Evolutionary conservation across 1,284 basidiomycete species (phyloP), one percentile per base, ranked within the genome.

Genomic region (Pseudozyma sp.): DNA sequence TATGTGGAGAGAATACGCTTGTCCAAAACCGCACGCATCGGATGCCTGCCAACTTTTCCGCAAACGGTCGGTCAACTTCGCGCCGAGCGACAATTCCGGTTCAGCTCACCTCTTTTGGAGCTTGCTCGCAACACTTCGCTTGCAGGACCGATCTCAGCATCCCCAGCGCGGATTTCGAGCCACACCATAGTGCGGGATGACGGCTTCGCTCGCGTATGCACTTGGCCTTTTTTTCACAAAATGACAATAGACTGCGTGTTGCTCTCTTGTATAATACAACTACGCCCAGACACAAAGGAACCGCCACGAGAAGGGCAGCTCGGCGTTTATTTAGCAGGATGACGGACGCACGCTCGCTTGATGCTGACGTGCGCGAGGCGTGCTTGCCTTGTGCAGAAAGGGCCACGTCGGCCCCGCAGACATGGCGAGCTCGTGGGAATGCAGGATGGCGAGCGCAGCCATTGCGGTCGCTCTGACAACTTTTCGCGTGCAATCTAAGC

Each of bases 271-370:
- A 54, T 45, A 44, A 43, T 45, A 54, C 52, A 54, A 54, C 52
- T 24, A 33, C 52, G 52, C 52, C 24, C 42, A 44, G 49, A 19
- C 35, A 44, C 51, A 44, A 37, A 54, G n/a, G 40, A 52, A 52
- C 24, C 42, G 24, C 24, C 24, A 35, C 19, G n/a, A 44, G 17
- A 43, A 43, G 3, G 29, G 33, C 13, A 29, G 33, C 33, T 42
- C 52, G 24, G 42, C 37, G 42, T 60, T 55, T 52, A 60, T 60
- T 14, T 67, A 54, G 39, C 52, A 60, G 40, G 45, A 14, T 11
- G 43, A 48, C 35, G 13, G 31, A 17, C 17, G 29, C 17, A 34
- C 33, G 30, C 17, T 37, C 4, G 48, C 17, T 43, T 8, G 16
- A 19, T 30, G 9, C 19, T 43, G 40, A 44, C 43, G 43, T 42